Evolutionary conservation across 768 basidiomycete species (phyloP), one percentile per base, ranked within the genome.

Genomic region (Thelephora ganbajun): DNA sequence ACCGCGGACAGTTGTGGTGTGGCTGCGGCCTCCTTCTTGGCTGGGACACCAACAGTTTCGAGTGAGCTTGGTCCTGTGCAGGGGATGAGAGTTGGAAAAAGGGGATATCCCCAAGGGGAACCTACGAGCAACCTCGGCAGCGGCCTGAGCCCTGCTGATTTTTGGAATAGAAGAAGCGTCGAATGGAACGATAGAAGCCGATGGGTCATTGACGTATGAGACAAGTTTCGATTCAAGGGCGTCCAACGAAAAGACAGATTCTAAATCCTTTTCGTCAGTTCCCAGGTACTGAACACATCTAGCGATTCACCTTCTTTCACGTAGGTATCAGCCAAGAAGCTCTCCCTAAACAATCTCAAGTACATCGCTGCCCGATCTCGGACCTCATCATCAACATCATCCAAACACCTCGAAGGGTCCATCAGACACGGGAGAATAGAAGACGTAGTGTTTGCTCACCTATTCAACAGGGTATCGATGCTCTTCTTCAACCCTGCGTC

Each of bases 301-400:
- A 41, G 9, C 14, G 23, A 52, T 72, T 42, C 52, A 92, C 94
- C 94, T 67, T 96, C 91, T 67, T 85, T 91, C 53, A 98, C 79
- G 60, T 92, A 97, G 14, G 75, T 72, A 57, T 88, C 81, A 9
- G 88, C 89, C 48, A 99, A 70, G 9, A 74, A 65, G 53, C 84
- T 76, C 59, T 85, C 86, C 54, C 80, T 75, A 59, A 94, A 78
- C 3, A 85, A 76, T 63, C 77, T 83, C 52, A 98, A 74, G 63
- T 96, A 98, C 66, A 99, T 73, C 7, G 96, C 88, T 4, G 96
- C 96, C 44, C 96, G 85, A 64, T 99, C 96, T 39, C 96, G 81
- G 46, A 99, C 96, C 69, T 99, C 96, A 58, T 99, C 96, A 51
- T 99, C 96, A 16, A 97, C 89, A 62, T 99, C 96, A 60, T 98